Evolutionary conservation across 139 green algal species (phyloP).

Genomic region (Chloropicon primus): DNA sequence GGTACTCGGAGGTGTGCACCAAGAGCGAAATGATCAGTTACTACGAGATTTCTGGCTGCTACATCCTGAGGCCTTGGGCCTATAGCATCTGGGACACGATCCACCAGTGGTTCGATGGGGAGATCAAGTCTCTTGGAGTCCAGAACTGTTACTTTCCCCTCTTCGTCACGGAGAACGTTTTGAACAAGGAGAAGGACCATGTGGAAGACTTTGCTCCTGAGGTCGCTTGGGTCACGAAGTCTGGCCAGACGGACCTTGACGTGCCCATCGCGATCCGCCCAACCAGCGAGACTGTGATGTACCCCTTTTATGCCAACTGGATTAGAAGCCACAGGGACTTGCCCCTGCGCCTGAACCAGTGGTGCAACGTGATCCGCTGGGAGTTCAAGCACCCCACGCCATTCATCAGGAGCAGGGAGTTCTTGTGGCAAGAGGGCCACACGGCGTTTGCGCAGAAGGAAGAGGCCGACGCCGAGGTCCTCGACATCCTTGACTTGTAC

Average conservation of each 20-base stretch:
- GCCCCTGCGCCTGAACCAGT: slow-evolving; percentile 95
- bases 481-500: slow-evolving; percentile 91
- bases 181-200: slow-evolving; percentile 97
- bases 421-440: slow-evolving; percentile 91
- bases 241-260: slow-evolving; percentile 75
- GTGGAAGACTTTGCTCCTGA: slow-evolving; percentile 85
- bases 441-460: slow-evolving; percentile 69
- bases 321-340: slow-evolving; percentile 92
- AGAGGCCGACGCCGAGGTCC: slow-evolving; percentile 85
- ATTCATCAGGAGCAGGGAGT: slow-evolving; percentile 93
- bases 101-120: slow-evolving; percentile 65
- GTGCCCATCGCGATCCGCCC: slow-evolving; percentile 92
- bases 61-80: slow-evolving; percentile 90
- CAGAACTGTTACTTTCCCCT: slow-evolving; percentile 98
- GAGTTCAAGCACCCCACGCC: slow-evolving; percentile 99
- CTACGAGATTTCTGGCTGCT: slow-evolving; percentile 93
- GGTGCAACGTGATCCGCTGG: slow-evolving; percentile 97
- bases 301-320: slow-evolving; percentile 54
- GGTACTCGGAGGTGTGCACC: slow-evolving; percentile 57
- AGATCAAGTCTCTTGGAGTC: slow-evolving; percentile 87
- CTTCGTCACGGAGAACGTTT: slow-evolving; percentile 90
- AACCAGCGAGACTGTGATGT: slow-evolving; percentile 80
- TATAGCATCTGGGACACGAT: slow-evolving; percentile 83
- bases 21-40: slow-evolving; percentile 75
- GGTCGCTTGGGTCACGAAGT: slow-evolving; percentile 88